Evolutionary conservation across 495 filamentous ascomycete genomes (phyloP).

Genomic region (Xylaria longipes): DNA sequence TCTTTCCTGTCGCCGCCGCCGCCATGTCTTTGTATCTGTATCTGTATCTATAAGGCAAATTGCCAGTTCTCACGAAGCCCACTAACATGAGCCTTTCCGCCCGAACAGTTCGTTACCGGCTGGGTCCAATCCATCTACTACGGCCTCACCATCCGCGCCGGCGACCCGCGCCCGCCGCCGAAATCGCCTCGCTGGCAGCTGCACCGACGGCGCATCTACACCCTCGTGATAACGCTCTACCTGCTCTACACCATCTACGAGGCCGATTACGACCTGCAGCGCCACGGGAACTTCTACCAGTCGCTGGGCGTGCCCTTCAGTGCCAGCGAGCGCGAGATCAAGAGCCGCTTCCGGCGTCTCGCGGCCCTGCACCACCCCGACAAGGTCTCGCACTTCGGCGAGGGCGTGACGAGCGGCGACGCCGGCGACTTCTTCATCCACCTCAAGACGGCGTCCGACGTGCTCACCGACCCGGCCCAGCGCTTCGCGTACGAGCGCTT

Average conservation of each 20-base stretch:
- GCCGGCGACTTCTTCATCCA: conserved; percentile 76
- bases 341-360: conserved; percentile 83
- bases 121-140: conserved; percentile 86
- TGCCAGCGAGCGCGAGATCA: conserved; percentile 76
- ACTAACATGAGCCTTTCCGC: conserved; percentile 25
- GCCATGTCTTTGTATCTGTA: neutral
- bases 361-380: conserved; percentile 90
- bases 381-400: conserved; percentile 59
- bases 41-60: neutral
- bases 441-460: conserved; percentile 83
- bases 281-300: conserved; percentile 76
- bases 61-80: neutral
- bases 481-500: conserved; percentile 95
- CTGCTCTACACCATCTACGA: conserved; percentile 95
- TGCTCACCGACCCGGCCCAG: conserved; percentile 75
- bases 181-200: conserved; percentile 70
- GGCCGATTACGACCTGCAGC: conserved; percentile 78
- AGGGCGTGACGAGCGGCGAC: conserved; percentile 29
- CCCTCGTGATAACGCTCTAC: conserved; percentile 79
- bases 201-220: conserved; percentile 82
- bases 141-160: conserved; percentile 86
- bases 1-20: neutral
- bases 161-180: conserved; percentile 79
- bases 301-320: conserved; percentile 70
- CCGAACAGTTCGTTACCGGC: conserved; percentile 72